Percentiles rank a stretch among this genome's conserved stretches.
Conservation (phyloP, 1,284 basidiomycete species). For the Ganoderma sinense region DNA sequence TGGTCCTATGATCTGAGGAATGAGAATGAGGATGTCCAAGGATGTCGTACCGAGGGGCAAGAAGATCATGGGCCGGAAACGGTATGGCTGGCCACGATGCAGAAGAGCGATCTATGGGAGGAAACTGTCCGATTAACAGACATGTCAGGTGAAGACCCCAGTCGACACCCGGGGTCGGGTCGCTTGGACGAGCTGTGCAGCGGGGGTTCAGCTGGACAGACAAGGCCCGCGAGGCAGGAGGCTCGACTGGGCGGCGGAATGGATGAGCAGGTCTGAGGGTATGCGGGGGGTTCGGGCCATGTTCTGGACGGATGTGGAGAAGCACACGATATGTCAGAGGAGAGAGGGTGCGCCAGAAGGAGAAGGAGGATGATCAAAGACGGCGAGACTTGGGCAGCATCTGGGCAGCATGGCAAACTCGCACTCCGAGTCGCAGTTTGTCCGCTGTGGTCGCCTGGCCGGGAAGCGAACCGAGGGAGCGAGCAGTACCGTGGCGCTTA, state of each 20-base stretch:
- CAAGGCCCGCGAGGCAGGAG: slow-evolving; percentile 16
- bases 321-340: background rate
- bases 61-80: slow-evolving; percentile 22
- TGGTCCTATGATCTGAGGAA: slow-evolving; percentile 34
- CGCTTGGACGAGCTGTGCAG: slow-evolving; percentile 5
- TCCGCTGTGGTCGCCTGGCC: slow-evolving; percentile 12
- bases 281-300: slow-evolving; percentile 3
- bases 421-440: slow-evolving; percentile 14
- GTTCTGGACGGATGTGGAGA: background rate
- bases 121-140: slow-evolving; percentile 24
- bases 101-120: slow-evolving; percentile 21
- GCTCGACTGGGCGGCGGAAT: slow-evolving; percentile 16
- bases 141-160: slow-evolving; percentile 33
- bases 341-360: background rate
- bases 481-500: slow-evolving; percentile 13
- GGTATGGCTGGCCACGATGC: slow-evolving; percentile 33
- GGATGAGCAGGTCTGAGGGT: slow-evolving; percentile 7
- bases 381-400: slow-evolving; percentile 10
- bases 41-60: slow-evolving; percentile 22
- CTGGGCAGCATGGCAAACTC: slow-evolving; percentile 1
- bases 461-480: slow-evolving; percentile 10
- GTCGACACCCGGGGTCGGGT: slow-evolving; percentile 8
- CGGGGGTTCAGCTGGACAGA: slow-evolving; percentile 1
- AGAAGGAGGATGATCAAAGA: slow-evolving; percentile 5
- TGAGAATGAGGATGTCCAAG: slow-evolving; percentile 23